A percentile compares a stretch with the other conserved stretches of the same genome.
Conservation (phyloP, 2,329 filamentous ascomycete genomes). For the Colletotrichum sp. region DNA sequence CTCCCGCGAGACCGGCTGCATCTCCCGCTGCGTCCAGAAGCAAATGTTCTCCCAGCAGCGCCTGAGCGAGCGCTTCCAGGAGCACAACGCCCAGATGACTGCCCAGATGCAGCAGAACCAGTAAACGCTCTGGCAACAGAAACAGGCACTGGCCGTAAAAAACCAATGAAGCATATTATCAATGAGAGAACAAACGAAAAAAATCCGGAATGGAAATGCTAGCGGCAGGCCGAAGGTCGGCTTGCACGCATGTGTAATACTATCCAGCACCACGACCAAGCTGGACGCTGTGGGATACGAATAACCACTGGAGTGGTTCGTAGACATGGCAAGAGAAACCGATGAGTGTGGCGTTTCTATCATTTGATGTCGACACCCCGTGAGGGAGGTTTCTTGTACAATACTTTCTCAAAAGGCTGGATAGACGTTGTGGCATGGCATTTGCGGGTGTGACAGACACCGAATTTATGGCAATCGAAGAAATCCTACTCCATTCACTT, state of each 20-base stretch:
- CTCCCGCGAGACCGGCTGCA: slow-evolving; percentile 86
- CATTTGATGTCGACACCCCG: neutral
- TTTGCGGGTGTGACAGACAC: neutral
- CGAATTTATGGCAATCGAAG: neutral
- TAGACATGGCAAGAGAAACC: neutral
- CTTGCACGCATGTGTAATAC: slow-evolving; percentile 12
- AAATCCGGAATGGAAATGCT: neutral
- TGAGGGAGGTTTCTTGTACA: slow-evolving; percentile 11
- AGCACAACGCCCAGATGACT: slow-evolving; percentile 68
- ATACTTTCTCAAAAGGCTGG: neutral
- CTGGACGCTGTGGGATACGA: neutral
- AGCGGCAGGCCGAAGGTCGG: neutral
- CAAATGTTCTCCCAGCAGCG: slow-evolving; percentile 91
- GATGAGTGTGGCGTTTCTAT: neutral
- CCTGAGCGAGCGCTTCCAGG: slow-evolving; percentile 87
- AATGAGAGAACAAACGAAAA: neutral
- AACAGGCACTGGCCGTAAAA: neutral
- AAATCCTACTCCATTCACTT: slow-evolving; percentile 2
- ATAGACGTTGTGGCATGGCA: slow-evolving; percentile 9
- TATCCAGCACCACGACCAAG: slow-evolving; percentile 6
- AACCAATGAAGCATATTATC: neutral
- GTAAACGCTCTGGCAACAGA: slow-evolving; percentile 30
- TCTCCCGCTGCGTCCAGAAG: slow-evolving; percentile 95
- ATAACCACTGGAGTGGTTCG: neutral
- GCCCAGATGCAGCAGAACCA: slow-evolving; percentile 56